A percentile compares a stretch with the other conserved stretches of the same genome.
phyloP scores from a whole-genome alignment of 805 yeast species.

The Yarrowia sp. region DNA sequence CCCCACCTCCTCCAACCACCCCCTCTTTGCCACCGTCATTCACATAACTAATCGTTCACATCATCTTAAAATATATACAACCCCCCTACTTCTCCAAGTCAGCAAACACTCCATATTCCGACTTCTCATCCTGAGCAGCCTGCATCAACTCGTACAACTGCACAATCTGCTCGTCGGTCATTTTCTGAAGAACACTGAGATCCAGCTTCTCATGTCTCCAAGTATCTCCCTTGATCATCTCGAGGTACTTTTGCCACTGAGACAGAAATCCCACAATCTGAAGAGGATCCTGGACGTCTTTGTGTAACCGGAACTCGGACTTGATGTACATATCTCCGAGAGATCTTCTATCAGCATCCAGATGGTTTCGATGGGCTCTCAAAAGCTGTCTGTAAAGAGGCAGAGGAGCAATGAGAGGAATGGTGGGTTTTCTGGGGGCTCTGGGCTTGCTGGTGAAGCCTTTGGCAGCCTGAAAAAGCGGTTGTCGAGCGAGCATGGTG shows the following conservation, averaged over 20 bases:
- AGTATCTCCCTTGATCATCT: constrained; percentile 45
- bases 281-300: constrained; percentile 77
- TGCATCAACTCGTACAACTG: constrained; percentile 52
- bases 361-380: constrained; percentile 64
- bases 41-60: no score
- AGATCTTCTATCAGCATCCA: constrained; percentile 68
- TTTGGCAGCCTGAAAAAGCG: constrained; percentile 7
- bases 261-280: constrained; percentile 92
- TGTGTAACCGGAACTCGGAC: constrained; percentile 85
- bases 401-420: constrained; percentile 69
- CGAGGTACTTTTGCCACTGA: constrained; percentile 72
- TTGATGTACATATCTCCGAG: constrained; percentile 89
- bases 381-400: constrained; percentile 74
- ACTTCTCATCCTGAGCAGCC: constrained; percentile 41
- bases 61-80: no score
- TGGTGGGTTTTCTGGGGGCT: background rate
- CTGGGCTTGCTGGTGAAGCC: constrained; percentile 4
- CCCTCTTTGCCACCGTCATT: no score
- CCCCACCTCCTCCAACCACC: no score
- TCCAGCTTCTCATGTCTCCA: constrained; percentile 68
- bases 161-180: constrained; percentile 87
- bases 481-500: background rate
- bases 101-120: constrained; percentile 38
- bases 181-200: constrained; percentile 64
- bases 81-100: background rate